These are phyloP conservation scores for Porcisia deanei DNA, from an alignment of 208 protist species.

Conservation along the genomic window DNA sequence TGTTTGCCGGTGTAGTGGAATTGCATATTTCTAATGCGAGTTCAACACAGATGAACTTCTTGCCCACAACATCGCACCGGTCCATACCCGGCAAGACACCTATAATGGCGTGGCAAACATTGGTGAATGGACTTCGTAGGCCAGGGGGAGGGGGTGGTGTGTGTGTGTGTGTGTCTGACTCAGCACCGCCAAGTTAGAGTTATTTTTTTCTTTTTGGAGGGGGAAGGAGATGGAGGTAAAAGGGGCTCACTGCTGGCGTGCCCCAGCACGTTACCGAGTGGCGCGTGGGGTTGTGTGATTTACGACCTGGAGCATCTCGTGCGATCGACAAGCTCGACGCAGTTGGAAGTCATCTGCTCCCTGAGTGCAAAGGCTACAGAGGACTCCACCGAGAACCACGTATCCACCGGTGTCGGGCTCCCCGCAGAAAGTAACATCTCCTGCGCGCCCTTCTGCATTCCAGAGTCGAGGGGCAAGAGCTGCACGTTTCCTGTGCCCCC, in stretches of 20 bases:
- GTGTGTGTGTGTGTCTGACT: no score
- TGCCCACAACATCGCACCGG: background rate
- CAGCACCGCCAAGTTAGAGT: no score
- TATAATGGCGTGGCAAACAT: no score
- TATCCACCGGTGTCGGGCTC: slow-evolving; percentile 8
- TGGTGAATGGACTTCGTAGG: no score
- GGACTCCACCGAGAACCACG: slow-evolving; percentile 44
- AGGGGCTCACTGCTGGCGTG: background rate
- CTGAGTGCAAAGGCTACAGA: slow-evolving; percentile 26
- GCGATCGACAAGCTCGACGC: background rate
- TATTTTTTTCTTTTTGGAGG: background rate
- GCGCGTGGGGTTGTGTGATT: background rate
- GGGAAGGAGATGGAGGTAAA: background rate
- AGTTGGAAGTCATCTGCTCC: slow-evolving; percentile 48
- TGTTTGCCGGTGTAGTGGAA: background rate
- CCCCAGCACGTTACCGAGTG: background rate
- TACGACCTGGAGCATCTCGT: background rate
- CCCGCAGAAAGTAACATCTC: slow-evolving; percentile 62
- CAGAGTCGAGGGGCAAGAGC: slow-evolving; percentile 64
- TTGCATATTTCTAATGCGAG: background rate
- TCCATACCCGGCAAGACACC: no score
- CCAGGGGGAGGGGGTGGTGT: no score
- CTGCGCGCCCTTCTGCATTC: slow-evolving; percentile 31
- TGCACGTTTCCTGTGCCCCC: slow-evolving; percentile 36
- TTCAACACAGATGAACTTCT: background rate